These are phyloP conservation scores for Saussurea involucrata DNA, from an alignment of 129 eudicot species.

Conservation along the genomic window DNA sequence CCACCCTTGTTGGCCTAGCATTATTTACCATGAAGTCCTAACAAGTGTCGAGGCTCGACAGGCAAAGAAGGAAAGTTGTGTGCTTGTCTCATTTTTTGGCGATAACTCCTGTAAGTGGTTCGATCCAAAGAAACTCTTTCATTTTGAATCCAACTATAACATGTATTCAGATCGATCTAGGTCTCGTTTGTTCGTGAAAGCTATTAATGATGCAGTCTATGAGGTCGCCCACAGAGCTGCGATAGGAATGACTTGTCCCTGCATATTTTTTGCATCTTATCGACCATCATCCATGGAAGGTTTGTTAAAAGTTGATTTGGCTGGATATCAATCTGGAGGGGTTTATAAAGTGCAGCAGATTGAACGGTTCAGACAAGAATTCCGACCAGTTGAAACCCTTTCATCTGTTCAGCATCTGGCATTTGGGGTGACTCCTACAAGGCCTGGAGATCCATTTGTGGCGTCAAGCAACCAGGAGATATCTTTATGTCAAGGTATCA, in stretches of 20 bases:
- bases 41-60: not conserved
- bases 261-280: constrained; percentile 16
- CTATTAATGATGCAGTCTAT: constrained; percentile 25
- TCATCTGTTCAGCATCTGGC: constrained; percentile 27
- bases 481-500: constrained; percentile 14
- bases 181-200: constrained; percentile 15
- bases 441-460: not conserved
- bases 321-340: constrained; percentile 20
- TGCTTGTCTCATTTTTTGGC: constrained; percentile 35
- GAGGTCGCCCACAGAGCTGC: constrained; percentile 23
- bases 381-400: constrained; percentile 21
- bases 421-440: constrained; percentile 9
- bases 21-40: constrained; percentile 22
- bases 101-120: constrained; percentile 36
- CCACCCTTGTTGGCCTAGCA: constrained; percentile 45
- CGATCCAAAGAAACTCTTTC: constrained; percentile 14
- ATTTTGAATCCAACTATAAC: constrained; percentile 20
- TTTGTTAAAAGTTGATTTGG: constrained; percentile 23
- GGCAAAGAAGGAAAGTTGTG: constrained; percentile 16
- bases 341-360: constrained; percentile 22
- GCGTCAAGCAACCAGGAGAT: constrained; percentile 2
- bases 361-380: constrained; percentile 22
- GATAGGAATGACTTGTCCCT: constrained; percentile 35
- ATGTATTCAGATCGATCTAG: constrained; percentile 6
- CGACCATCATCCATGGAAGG: constrained; percentile 15